These are phyloP conservation scores for Xylariales sp. DNA, from an alignment of 2,329 filamentous ascomycete genomes.

Conservation along the genomic window DNA sequence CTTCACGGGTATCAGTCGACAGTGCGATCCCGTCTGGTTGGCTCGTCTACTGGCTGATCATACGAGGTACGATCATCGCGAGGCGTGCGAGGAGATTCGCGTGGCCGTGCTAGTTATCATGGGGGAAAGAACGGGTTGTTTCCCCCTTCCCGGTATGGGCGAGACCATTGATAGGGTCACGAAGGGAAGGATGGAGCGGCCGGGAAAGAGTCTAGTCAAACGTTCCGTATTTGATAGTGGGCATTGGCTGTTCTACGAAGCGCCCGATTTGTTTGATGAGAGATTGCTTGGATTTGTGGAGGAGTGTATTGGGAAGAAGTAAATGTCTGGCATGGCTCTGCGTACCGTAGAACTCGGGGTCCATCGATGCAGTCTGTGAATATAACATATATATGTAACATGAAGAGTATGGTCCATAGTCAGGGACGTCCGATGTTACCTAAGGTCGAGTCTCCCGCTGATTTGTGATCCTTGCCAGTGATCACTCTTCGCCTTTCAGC, in stretches of 20 bases:
- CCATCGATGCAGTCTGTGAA: too few species aligned
- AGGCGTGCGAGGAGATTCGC: constrained; percentile 30
- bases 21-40: constrained; percentile 33
- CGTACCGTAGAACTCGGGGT: too few species aligned
- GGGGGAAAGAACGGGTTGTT: constrained; percentile 32
- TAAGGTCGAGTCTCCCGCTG: too few species aligned
- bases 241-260: constrained; percentile 38
- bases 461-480: too few species aligned
- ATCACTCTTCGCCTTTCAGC: too few species aligned
- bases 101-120: constrained; percentile 32
- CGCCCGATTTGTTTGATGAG: constrained; percentile 31
- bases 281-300: too few species aligned
- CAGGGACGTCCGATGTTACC: too few species aligned
- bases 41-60: constrained; percentile 34
- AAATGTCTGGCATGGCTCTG: too few species aligned
- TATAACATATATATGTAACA: too few species aligned
- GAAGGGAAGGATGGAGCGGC: constrained; percentile 12
- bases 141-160: constrained; percentile 31
- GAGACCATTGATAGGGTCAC: constrained; percentile 30
- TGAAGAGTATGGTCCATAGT: too few species aligned
- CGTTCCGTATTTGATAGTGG: constrained; percentile 30
- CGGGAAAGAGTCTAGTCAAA: constrained; percentile 17
- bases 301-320: too few species aligned
- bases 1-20: constrained; percentile 28
- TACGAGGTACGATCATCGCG: constrained; percentile 37